Base-by-base conservation (phyloP, 2,329 filamentous ascomycete genomes). In the Cladosporium sp. region DNA sequence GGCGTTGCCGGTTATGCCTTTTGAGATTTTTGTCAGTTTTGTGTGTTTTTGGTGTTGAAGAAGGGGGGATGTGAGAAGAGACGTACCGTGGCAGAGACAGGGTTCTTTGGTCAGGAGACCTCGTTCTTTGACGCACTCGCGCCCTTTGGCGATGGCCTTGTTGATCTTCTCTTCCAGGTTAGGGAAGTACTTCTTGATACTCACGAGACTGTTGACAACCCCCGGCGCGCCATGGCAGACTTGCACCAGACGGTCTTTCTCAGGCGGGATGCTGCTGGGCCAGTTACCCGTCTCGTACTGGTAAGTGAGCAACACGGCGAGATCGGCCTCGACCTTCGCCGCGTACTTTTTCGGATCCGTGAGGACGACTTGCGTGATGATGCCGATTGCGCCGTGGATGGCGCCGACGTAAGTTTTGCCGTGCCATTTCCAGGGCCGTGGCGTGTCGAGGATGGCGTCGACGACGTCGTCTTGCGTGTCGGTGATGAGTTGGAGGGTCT, bases 171-270 rank as follows among this genome's bases (percentile, higher is more conserved):
- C 69, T 19, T 73, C 64, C 7, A 85, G 67, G 1, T 68, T 69
- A 0, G 80, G 77, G 52, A 84, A 85, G 61, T 78, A 72, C 7
- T 74, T 70, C 43, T 72, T 70, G 45, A 86, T 72, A 1, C 78
- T 76, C 4, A 75, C 59, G 7, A 87, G 71, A 5, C 80, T 82
- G 27, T 77, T 67, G 7, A 85, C 67, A 18, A 85, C 76, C 0
- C 83, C 84, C 2, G 83, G 79, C 0, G 80, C 80, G 2, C 84
- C 84, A 58, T 86, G 83, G 59, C 82, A 86, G 65, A 84, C 82
- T 60, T 86, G 82, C 6, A 86, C 76, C 6, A 82, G 68, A 36
- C 72, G 67, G 53, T 73, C 69, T 40, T 69, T 72, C 22, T 76
- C 69, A 45, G 72, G 63, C 53, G 73, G 74, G 8, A 78, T 71